A percentile compares a stretch with the other conserved stretches of the same genome.
Evolutionary conservation across 257 asterid species (phyloP).

Genomic region (Rubia yunnanensis): DNA sequence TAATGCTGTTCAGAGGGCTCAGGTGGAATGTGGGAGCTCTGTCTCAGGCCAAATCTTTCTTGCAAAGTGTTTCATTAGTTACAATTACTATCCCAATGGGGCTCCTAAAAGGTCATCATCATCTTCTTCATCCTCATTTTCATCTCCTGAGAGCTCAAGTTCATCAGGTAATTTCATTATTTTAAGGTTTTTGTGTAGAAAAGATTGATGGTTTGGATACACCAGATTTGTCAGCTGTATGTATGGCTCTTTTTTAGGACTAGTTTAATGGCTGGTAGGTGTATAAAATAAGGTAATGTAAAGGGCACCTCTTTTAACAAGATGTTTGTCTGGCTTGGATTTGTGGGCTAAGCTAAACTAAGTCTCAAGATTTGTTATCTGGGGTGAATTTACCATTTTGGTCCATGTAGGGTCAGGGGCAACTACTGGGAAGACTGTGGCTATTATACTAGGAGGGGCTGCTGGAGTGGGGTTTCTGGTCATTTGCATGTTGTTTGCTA

Average conservation of each 20-base stretch:
- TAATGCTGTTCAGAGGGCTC: conserved; percentile 84
- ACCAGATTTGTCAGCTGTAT: background rate
- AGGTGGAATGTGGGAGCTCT: conserved; percentile 95
- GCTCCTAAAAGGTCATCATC: conserved; percentile 56
- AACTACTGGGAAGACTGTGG: conserved; percentile 84
- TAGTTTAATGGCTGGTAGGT: conserved; percentile 5
- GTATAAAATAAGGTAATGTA: conserved; percentile 13
- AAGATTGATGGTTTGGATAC: background rate
- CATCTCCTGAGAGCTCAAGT: conserved; percentile 33
- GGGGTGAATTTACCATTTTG: conserved; percentile 27
- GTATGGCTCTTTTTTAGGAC: background rate
- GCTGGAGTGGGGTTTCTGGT: conserved; percentile 94
- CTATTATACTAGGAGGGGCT: conserved; percentile 97
- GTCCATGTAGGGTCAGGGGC: conserved; percentile 63
- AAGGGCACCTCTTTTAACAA: conserved; percentile 27
- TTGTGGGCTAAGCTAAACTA: conserved; percentile 31
- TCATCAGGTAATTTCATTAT: conserved; percentile 42
- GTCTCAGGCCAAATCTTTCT: conserved; percentile 77
- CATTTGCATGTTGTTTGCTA: conserved; percentile 72
- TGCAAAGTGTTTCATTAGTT: conserved; percentile 73
- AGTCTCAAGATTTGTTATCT: conserved; percentile 21
- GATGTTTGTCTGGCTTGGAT: conserved; percentile 53
- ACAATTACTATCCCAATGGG: conserved; percentile 56
- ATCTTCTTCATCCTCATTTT: conserved; percentile 42
- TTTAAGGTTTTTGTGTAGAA: background rate